Evolutionary conservation across 1,284 basidiomycete genomes (phyloP).

Genomic region (Schizopora paradoxa): DNA sequence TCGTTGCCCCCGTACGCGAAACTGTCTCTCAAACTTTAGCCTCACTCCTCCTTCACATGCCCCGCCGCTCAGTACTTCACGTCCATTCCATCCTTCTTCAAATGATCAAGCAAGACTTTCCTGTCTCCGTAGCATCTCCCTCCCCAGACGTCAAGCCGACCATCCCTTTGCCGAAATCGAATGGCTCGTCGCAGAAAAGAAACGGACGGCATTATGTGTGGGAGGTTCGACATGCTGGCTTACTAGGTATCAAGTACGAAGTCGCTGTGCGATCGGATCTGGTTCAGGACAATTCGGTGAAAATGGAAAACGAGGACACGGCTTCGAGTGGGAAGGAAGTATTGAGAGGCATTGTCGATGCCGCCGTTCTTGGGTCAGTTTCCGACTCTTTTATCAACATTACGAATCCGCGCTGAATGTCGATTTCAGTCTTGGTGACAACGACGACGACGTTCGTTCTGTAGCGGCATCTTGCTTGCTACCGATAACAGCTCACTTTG

Average conservation of each 20-base stretch:
- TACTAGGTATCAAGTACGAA: constrained; percentile 96
- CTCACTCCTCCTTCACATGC: constrained; percentile 84
- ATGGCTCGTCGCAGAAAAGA: constrained; percentile 34
- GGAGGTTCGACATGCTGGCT: constrained; percentile 96
- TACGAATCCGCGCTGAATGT: constrained; percentile 15
- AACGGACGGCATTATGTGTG: constrained; percentile 72
- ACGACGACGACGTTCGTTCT: constrained; percentile 94
- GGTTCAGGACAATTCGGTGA: constrained; percentile 41
- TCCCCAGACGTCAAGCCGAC: constrained; percentile 16
- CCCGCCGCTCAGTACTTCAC: constrained; percentile 65
- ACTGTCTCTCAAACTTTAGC: constrained; percentile 94
- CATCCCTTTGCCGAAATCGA: constrained; percentile 31
- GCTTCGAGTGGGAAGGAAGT: constrained; percentile 42
- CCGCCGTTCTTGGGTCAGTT: constrained; percentile 79
- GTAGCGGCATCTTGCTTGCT: constrained; percentile 91
- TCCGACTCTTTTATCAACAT: constrained; percentile 2
- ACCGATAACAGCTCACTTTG: constrained; percentile 80
- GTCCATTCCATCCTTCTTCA: constrained; percentile 83
- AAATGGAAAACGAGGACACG: constrained; percentile 23
- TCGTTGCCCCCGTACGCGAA: constrained; percentile 95
- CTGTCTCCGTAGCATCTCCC: constrained; percentile 3
- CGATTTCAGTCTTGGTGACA: constrained; percentile 69
- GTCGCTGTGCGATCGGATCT: constrained; percentile 89
- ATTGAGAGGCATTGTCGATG: constrained; percentile 77
- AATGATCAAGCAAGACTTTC: constrained; percentile 90